Percentiles rank a stretch among this genome's conserved stretches.
phyloP scores from a whole-genome alignment of 495 filamentous ascomycete genomes.

The Podospora bellae-mahoneyi region DNA sequence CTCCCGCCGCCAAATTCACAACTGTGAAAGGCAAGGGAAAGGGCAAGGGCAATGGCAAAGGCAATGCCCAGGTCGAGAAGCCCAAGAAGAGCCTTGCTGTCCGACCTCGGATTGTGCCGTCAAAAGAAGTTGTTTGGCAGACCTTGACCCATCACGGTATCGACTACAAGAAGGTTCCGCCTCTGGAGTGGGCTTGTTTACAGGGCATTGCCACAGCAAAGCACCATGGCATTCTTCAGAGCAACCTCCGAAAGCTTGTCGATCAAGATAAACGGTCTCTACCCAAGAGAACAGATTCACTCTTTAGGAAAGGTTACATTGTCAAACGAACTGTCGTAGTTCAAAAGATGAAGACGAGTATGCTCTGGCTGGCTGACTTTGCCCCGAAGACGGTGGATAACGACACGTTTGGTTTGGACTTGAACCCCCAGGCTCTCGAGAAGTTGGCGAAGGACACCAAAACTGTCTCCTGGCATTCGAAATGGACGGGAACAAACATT shows the following conservation, averaged over 20 bases:
- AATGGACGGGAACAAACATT: constrained; percentile 52
- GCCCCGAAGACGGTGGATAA: constrained; percentile 40
- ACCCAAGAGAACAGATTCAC: constrained; percentile 70
- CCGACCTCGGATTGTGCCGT: constrained; percentile 36
- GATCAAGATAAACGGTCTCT: constrained; percentile 89
- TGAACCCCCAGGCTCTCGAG: constrained; percentile 30
- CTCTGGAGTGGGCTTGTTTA: constrained; percentile 68
- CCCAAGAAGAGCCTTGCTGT: constrained; percentile 28
- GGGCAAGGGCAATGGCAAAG: constrained; percentile 12
- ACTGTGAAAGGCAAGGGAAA: background rate
- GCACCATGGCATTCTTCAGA: constrained; percentile 70
- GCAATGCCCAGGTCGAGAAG: background rate
- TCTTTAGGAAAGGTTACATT: constrained; percentile 78
- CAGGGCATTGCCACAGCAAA: constrained; percentile 75
- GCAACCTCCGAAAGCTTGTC: constrained; percentile 68
- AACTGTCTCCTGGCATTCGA: constrained; percentile 44
- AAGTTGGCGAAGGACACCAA: constrained; percentile 41
- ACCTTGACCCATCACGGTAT: constrained; percentile 76
- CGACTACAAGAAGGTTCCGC: constrained; percentile 64
- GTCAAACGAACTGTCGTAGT: constrained; percentile 69
- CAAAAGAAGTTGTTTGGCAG: constrained; percentile 60
- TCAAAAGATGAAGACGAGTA: constrained; percentile 64
- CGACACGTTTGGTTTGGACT: constrained; percentile 32
- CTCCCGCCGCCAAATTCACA: background rate
- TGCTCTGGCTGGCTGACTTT: constrained; percentile 61